Base-by-base conservation (phyloP, 2,329 filamentous ascomycete species). In the Pseudogymnoascus sp. region DNA sequence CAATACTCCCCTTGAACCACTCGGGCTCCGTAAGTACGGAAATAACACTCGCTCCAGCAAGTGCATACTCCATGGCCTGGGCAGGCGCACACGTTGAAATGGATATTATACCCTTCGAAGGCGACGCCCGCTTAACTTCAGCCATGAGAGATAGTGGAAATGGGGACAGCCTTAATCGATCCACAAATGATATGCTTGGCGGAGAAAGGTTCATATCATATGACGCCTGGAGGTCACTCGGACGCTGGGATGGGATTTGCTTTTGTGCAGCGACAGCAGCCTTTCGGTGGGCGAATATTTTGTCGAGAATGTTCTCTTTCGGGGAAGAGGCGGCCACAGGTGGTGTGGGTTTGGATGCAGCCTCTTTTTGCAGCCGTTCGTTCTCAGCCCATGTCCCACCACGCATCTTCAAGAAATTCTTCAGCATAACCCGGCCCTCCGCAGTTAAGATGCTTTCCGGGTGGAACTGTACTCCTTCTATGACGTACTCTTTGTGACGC, bases 1-100 rank as follows among this genome's bases (percentile, higher is more conserved):
- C 93, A 65, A 99, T 93, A 75, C 89, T 96, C 59, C 95, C 95
- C 78, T 97, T 98, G 81, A 99, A 99, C 95, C 95, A 99, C 72
- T 98, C 90, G 0, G 96, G 95, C 76, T 99, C 95, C 0, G 95
- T 99, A 56, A 99, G 83, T n/a, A 99, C 95, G 1, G 95, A 98
- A 68, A 99, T 99, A 40, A 96, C 91, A 73, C 93, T 98, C 59
- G 95, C 95, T 12, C 95, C 96, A 6, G 95, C 93, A 61, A 95
- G 83, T 8, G 96, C 95, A 75, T 99, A 99, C 68, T 89, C 91
- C 67, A 88, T 87, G 43, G 96, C 95, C 75, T 99, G 95, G 4
- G 88, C 86, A 24, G 95, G 92, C 8, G 95, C 95, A 70, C 89
- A 95, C 22, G 93, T 89, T 26, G 91, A 86, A 2, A 96, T 82